Conservation (phyloP, 176 grass and related monocot species). For the Bolboschoenus planiculmis region DNA sequence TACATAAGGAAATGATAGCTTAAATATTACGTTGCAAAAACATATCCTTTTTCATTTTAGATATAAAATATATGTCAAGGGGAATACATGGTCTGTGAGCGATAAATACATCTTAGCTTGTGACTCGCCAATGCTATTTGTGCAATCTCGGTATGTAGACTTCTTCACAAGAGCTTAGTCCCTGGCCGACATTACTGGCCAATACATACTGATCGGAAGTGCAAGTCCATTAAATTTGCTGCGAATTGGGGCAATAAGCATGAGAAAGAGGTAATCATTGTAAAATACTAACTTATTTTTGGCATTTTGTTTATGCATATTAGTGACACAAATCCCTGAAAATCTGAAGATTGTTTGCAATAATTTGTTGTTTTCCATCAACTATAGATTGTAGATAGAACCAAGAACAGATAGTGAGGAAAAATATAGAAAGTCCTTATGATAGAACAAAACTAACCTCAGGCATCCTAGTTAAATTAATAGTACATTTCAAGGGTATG, state of each 20-base stretch:
- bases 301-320: background rate
- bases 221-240: constrained; percentile 48
- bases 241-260: constrained; percentile 57
- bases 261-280: constrained; percentile 1
- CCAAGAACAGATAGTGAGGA: background rate
- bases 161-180: constrained; percentile 41
- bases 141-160: constrained; percentile 37
- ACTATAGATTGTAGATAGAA: background rate
- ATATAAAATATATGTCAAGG: constrained; percentile 62
- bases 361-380: background rate
- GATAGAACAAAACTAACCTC: background rate
- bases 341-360: background rate
- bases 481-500: background rate
- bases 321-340: background rate
- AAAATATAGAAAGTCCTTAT: background rate
- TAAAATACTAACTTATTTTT: background rate
- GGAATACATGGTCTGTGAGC: constrained; percentile 48
- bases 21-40: background rate
- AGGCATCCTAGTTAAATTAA: background rate
- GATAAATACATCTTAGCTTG: constrained; percentile 57
- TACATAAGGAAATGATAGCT: too few relatives aligned
- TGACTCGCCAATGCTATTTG: constrained; percentile 38
- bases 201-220: constrained; percentile 24
- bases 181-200: constrained; percentile 58
- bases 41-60: constrained; percentile 10